Base-by-base conservation (phyloP, 345 rosid genomes). In the Citrus inodora region DNA sequence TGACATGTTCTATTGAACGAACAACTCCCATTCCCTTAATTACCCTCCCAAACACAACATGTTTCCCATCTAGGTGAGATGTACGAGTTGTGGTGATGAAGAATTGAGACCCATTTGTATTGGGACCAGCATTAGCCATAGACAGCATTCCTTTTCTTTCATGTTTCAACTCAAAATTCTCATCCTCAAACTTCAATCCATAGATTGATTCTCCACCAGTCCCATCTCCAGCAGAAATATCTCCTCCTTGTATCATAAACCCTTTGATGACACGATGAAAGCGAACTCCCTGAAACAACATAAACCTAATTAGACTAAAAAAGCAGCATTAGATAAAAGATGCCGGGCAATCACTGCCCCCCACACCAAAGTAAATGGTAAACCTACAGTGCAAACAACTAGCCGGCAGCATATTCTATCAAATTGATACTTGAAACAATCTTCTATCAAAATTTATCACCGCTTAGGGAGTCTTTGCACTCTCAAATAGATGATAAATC, bases 71-170 rank as follows among this genome's bases (percentile, higher is more conserved):
- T 6, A 96, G 79, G 82, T 96, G 97, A 48, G 98, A 80, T 55
- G 97, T 88, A 0, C 97, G 91, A 1, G 97, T 86, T 0, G 98
- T 94, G 6, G 99, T 94, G 74, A 96, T 92, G 83, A 96, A 94
- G 88, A 94, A 96, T 90, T 94, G 98, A 48, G 99, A 96, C 0
- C 92, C 97, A 76, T 96, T 96, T n/a, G 99, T 96, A 86, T 94
- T 76, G 16, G 95, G 88, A 33, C 98, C 98, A 61, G 93, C 67
- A 76, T 92, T 96, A 33, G 97, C 98, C 99, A 96, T 94, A 3
- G 99, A 92, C 19, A 96, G 75, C 93, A 94, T 92, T 63, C 99
- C 98, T 81, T 94, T 94, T 82, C 98, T 88, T 87, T 96, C 99
- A 80, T 96, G 99, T 76, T 96, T 96, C 77, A 91, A 11, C 3